Conservation (phyloP, 2,329 filamentous ascomycete genomes). For the Colletotrichum liriopes region DNA sequence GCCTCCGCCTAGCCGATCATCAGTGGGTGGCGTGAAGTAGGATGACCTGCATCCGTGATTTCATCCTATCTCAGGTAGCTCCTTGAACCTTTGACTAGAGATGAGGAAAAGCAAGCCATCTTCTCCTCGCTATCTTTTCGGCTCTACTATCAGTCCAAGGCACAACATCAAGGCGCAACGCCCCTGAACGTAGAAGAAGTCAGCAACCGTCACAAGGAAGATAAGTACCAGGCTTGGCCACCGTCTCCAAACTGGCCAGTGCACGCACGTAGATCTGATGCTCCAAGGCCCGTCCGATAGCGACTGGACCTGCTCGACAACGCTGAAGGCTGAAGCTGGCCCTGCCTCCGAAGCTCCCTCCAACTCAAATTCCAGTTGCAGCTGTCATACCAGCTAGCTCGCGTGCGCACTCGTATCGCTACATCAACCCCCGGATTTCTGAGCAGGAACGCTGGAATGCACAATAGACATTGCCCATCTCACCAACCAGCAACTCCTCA, state of each 20-base stretch:
- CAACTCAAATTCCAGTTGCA: neutral
- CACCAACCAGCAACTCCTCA: constrained; percentile 8
- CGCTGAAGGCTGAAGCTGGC: neutral
- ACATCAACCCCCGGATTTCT: constrained; percentile 11
- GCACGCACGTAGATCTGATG: constrained; percentile 2
- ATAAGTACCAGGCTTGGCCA: neutral
- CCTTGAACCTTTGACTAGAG: neutral
- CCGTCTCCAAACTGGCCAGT: constrained; percentile 5
- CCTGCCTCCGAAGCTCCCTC: neutral
- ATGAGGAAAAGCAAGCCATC: neutral
- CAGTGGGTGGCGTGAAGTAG: neutral
- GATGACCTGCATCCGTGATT: neutral
- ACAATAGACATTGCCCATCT: constrained; percentile 3
- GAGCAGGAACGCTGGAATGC: constrained; percentile 21
- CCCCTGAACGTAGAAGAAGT: too few relatives aligned
- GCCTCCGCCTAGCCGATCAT: constrained; percentile 21
- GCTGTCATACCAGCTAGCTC: neutral
- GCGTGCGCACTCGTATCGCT: constrained; percentile 3
- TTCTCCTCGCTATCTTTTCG: neutral
- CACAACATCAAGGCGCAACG: neutral
- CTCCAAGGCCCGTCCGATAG: constrained; percentile 1
- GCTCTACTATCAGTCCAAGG: neutral
- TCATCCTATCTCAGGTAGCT: neutral
- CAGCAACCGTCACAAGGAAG: neutral
- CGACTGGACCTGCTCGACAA: neutral